A percentile compares a stretch with the other conserved stretches of the same genome.
phyloP scores from a whole-genome alignment of 495 filamentous ascomycete genomes.

The Aspergillus panamensis region DNA sequence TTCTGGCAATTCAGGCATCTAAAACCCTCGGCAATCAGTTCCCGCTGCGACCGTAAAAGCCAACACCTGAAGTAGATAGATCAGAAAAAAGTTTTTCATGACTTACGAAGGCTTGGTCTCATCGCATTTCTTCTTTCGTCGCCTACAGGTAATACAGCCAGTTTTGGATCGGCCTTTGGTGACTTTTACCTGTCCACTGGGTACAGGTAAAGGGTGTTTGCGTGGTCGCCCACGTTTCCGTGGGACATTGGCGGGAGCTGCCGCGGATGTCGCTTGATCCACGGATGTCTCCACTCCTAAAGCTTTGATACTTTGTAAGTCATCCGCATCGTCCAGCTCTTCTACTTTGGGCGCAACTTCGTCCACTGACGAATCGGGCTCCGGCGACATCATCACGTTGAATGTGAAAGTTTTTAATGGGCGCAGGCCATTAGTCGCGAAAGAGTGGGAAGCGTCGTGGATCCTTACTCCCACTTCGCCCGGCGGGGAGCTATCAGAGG shows the following conservation, averaged over 20 bases:
- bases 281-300: slow-evolving; percentile 29
- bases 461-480: slow-evolving; percentile 26
- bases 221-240: slow-evolving; percentile 73
- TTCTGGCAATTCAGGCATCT: slow-evolving; percentile 87
- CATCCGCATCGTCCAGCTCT: slow-evolving; percentile 41
- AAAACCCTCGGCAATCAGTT: neutral
- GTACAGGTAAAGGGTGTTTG: slow-evolving; percentile 67
- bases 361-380: slow-evolving; percentile 22
- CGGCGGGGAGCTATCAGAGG: slow-evolving; percentile 24
- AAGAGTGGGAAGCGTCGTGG: slow-evolving; percentile 18
- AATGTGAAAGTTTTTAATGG: slow-evolving; percentile 25
- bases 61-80: neutral
- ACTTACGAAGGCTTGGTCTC: slow-evolving; percentile 78
- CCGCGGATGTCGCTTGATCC: slow-evolving; percentile 27
- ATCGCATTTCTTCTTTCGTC: slow-evolving; percentile 96
- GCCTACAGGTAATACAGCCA: slow-evolving; percentile 87
- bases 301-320: slow-evolving; percentile 37
- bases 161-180: slow-evolving; percentile 92
- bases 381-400: slow-evolving; percentile 18
- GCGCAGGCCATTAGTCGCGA: slow-evolving; percentile 12
- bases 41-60: slow-evolving; percentile 1
- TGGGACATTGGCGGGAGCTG: slow-evolving; percentile 39
- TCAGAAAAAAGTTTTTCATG: neutral
- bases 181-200: slow-evolving; percentile 58
- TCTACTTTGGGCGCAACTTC: slow-evolving; percentile 42